phyloP scores from a whole-genome alignment of 148 eudicot species.

The Mesembryanthemum crystallinum region DNA sequence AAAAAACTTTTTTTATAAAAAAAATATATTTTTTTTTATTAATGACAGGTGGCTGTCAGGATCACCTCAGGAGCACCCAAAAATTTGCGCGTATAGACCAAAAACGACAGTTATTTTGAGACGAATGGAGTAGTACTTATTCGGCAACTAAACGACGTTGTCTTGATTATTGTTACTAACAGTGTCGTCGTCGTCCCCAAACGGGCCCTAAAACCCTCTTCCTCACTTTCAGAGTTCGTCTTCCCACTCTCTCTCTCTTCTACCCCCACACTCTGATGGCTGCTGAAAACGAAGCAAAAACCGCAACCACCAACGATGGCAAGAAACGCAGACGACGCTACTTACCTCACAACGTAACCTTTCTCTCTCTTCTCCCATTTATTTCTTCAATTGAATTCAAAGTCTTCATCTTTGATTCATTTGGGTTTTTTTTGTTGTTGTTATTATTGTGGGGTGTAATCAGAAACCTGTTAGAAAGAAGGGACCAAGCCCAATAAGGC shows the following conservation, averaged over 20 bases:
- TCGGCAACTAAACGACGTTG: too few species aligned
- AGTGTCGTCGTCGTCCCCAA: too few species aligned
- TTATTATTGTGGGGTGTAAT: neutral
- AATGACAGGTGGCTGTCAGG: too few species aligned
- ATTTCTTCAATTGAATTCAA: neutral
- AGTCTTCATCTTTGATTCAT: neutral
- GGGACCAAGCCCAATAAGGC: constrained; percentile 66
- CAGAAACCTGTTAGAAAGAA: constrained; percentile 75
- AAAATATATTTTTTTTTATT: too few species aligned
- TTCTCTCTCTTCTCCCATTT: constrained; percentile 12
- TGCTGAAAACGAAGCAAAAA: constrained; percentile 40
- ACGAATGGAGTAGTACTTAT: too few species aligned
- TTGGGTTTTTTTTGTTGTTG: neutral
- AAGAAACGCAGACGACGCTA: constrained; percentile 66
- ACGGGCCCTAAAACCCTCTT: constrained; percentile 5
- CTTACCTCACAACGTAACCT: constrained; percentile 65
- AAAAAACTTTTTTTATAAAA: too few species aligned
- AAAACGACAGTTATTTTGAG: too few species aligned
- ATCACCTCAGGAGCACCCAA: too few species aligned
- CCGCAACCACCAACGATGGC: constrained; percentile 23
- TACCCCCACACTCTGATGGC: constrained; percentile 32
- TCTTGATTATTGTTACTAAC: too few species aligned
- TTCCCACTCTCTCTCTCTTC: neutral
- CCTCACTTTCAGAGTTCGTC: neutral
- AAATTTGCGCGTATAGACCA: too few species aligned